A percentile compares a stretch with the other conserved stretches of the same genome.
Evolutionary conservation across 768 basidiomycete species (phyloP).

Genomic region (Russula olivacea): DNA sequence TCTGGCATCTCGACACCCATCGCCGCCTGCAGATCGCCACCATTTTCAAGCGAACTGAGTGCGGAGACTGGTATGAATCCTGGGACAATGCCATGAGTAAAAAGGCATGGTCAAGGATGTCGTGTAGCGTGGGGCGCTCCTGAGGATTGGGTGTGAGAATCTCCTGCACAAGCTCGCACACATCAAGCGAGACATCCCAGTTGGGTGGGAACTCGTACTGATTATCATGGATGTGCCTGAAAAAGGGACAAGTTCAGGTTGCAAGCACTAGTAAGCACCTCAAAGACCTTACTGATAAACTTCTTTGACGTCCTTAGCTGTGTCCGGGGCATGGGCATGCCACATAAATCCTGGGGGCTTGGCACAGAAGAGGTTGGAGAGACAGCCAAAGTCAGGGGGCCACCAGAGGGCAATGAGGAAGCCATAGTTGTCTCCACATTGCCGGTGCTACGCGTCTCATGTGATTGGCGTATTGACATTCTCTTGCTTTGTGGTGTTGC

Average conservation of each 20-base stretch:
- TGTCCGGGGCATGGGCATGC: too few species aligned
- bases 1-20: constrained; percentile 55
- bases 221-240: constrained; percentile 86
- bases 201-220: constrained; percentile 88
- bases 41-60: constrained; percentile 59
- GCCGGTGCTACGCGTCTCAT: too few species aligned
- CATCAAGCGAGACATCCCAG: constrained; percentile 61
- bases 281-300: constrained; percentile 75
- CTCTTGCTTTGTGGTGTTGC: too few species aligned
- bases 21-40: constrained; percentile 41
- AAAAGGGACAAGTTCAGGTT: constrained; percentile 6
- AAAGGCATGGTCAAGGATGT: constrained; percentile 86
- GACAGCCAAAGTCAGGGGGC: too few species aligned
- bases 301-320: constrained; percentile 94
- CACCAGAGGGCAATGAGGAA: too few species aligned
- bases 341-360: too few species aligned
- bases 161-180: constrained; percentile 68
- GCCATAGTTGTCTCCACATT: too few species aligned
- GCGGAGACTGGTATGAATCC: constrained; percentile 74
- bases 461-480: too few species aligned
- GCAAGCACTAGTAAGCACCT: background rate
- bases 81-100: constrained; percentile 76
- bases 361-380: too few species aligned
- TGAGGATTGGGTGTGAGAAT: constrained; percentile 85
- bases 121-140: constrained; percentile 73